These are phyloP conservation scores for Entophlyctis luteolus DNA, from an alignment of 192 early-diverging fungal species.

Conservation along the genomic window DNA sequence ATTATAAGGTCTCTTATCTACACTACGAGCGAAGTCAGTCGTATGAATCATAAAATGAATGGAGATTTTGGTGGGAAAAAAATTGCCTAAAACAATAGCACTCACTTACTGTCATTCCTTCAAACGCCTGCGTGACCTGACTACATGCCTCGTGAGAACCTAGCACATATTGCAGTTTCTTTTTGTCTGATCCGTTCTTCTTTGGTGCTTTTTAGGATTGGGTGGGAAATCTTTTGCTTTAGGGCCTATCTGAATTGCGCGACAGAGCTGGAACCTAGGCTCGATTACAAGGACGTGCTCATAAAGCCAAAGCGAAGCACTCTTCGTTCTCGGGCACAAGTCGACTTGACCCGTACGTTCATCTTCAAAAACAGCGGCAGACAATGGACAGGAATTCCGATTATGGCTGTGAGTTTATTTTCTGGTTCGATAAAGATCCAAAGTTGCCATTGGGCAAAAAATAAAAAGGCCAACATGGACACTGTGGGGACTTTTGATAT, in stretches of 20 bases:
- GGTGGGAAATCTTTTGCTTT: neutral
- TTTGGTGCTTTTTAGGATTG: neutral
- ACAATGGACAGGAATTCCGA: slow-evolving; percentile 1
- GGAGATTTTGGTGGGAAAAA: too few relatives aligned
- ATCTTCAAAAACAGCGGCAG: slow-evolving; percentile 4
- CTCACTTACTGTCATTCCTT: too few relatives aligned
- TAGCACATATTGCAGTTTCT: too few relatives aligned
- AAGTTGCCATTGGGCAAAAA: neutral
- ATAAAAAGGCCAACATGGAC: slow-evolving; percentile 14
- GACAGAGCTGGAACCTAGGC: slow-evolving; percentile 11
- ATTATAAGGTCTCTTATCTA: too few relatives aligned
- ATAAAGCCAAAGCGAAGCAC: slow-evolving; percentile 19
- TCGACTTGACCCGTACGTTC: slow-evolving; percentile 9
- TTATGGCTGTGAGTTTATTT: neutral
- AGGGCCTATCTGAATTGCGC: neutral
- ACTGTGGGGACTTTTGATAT: slow-evolving; percentile 16
- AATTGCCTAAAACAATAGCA: too few relatives aligned
- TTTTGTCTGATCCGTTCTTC: neutral
- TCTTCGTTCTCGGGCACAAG: slow-evolving; percentile 12
- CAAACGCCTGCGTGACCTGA: too few relatives aligned
- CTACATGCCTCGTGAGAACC: too few relatives aligned
- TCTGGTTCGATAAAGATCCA: too few relatives aligned
- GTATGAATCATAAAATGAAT: too few relatives aligned
- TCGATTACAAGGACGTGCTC: slow-evolving; percentile 20
- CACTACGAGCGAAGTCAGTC: too few relatives aligned